Evolutionary conservation across 1,284 basidiomycete genomes (phyloP).

Genomic region (Grifola frondosa): DNA sequence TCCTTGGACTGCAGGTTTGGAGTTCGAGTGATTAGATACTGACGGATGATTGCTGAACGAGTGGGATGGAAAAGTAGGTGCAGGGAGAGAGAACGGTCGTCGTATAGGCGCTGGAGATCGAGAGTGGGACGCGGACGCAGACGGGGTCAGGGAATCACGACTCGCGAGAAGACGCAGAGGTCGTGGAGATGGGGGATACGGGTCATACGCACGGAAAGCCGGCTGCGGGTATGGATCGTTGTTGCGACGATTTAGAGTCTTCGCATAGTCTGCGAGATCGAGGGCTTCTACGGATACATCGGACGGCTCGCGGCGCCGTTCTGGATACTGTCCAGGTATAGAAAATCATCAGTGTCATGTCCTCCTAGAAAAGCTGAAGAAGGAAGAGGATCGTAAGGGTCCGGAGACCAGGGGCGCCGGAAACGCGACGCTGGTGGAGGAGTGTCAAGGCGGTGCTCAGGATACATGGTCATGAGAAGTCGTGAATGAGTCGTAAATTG

Average conservation of each 20-base stretch:
- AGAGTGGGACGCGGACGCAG: constrained; percentile 51
- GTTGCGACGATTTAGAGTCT: constrained; percentile 42
- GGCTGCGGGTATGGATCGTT: constrained; percentile 25
- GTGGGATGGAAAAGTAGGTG: constrained; percentile 23
- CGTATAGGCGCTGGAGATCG: constrained; percentile 26
- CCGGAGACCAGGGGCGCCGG: constrained; percentile 62
- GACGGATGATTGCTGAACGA: constrained; percentile 24
- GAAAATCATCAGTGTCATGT: constrained; percentile 7
- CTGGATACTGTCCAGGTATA: constrained; percentile 22
- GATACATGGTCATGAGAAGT: constrained; percentile 37
- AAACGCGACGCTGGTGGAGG: constrained; percentile 52
- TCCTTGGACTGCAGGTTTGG: constrained; percentile 11
- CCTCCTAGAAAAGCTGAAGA: constrained; percentile 26
- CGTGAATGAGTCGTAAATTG: constrained; percentile 23
- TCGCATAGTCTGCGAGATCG: constrained; percentile 67
- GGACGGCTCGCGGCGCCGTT: constrained; percentile 47
- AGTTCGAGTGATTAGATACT: constrained; percentile 15
- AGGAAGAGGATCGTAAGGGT: constrained; percentile 54
- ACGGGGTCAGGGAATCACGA: constrained; percentile 38
- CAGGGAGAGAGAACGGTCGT: constrained; percentile 53
- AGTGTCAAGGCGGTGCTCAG: constrained; percentile 45
- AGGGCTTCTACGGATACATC: constrained; percentile 67
- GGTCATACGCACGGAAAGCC: constrained; percentile 29
- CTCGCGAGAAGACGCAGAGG: constrained; percentile 39
- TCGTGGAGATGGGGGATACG: constrained; percentile 40